Base-by-base conservation (phyloP, 2,329 filamentous ascomycete genomes). In the Aulographum hederae region DNA sequence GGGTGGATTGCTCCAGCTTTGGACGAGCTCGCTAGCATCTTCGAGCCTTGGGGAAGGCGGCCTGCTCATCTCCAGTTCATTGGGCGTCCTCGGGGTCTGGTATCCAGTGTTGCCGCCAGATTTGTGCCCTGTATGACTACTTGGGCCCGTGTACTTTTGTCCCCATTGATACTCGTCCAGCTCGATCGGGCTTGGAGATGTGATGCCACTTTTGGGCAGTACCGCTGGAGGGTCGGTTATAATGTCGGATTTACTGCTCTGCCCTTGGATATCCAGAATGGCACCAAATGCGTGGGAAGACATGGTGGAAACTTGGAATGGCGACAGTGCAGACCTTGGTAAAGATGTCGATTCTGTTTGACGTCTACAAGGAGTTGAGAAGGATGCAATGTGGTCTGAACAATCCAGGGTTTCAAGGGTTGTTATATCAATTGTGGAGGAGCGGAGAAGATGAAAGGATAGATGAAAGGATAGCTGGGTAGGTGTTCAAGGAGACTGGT, bases 1-100 rank as follows among this genome's bases (percentile, higher is more conserved):
- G 8, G 62, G 38, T 3, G 56, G 55, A 36, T 69, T 59, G 38
- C 61, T 71, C 36, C 70, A 65, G 38, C 61, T 73, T 30, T 69
- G 68, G 19, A 69, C 46, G 3, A 61, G 50, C 28, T 63, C 58
- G 1, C 57, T 57, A 5, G 51, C 58, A 5, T 58, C 53, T 11
- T 50, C 43, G 16, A 37, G 41, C 18, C 32, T 42, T 13, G 65
- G 67, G 5, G 58, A 65, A 4, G 55, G 42, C 3, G 67, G 63
- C 11, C 61, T 51, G 43, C 66, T 74, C 45, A 59, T 62, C 41
- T 74, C 70, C 2, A 70, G 45, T 30, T 59, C 51, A 30, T 54
- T 50, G 0, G 50, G 52, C n/a, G n/a, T n/a, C n/a, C n/a, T n/a
- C n/a, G n/a, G n/a, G 1, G 52, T 37, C 30, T 46, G 39, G 1